Base-by-base conservation (phyloP, 1,284 basidiomycete species). In the Tilletia setariae region DNA sequence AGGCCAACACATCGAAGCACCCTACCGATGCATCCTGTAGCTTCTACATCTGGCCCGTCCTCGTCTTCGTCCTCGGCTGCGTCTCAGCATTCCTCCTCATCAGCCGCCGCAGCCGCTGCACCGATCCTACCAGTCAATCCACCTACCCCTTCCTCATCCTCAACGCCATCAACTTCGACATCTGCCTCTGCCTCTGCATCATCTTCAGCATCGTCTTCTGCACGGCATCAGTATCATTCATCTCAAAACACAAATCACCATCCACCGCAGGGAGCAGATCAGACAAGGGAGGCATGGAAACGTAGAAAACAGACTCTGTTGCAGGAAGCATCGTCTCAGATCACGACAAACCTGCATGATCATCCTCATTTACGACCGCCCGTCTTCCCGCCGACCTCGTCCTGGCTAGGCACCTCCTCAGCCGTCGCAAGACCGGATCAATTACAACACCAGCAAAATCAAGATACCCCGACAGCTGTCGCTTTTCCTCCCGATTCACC, bases 231-330 rank as follows among this genome's bases (percentile, higher is more conserved):
- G 32, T 30, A 32, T 15, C 51, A 25, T 35, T 19, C 56, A 35
- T 19, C 30, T 32, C 56, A 30, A 61, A 35, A 15, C 56, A 7
- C 25, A 25, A 21, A 61, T 30, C 9, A 35, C 63, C 35, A 77
- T 40, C 35, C 35, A 11, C 35, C 35, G 4, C 35, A 40, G 35
- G 35, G 35, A 40, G 35, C 35, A 4, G 35, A 40, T 11, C 35
- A 40, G 11, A 40, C 74, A 1, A 77, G 74, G 59, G 72, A 77
- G 32, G 70, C 74, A 19, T 77, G 76, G 76, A 74, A 76, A 43
- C 72, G 73, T 8, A 69, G 76, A 61, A 77, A 77, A 21, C 74
- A 76, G 28, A 35, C 56, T 7, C 56, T 61, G 1, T 16, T 61
- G 13, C 8, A 25, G 9, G 56, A 61, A 21, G 56, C 56, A 7